phyloP scores from a whole-genome alignment of 2,329 filamentous ascomycete species.

The Whalleya microplaca region DNA sequence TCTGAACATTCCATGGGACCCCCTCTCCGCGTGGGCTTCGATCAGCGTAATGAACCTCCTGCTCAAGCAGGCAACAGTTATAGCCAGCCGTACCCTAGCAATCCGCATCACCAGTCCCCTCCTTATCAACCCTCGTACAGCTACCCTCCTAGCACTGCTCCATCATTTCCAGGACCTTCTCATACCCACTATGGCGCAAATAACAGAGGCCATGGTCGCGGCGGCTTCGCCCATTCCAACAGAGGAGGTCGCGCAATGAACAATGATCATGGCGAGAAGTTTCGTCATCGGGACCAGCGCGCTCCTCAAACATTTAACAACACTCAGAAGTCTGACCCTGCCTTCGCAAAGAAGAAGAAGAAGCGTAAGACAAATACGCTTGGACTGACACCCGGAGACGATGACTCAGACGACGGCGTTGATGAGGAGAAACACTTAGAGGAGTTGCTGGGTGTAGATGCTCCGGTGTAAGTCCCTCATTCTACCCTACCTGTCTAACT shows the following conservation, averaged over 20 bases:
- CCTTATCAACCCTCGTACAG: slow-evolving; percentile 37
- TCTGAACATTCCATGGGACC: slow-evolving; percentile 35
- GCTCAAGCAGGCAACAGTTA: slow-evolving; percentile 42
- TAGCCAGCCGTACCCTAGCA: slow-evolving; percentile 45
- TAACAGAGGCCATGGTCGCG: slow-evolving; percentile 48
- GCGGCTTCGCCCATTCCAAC: slow-evolving; percentile 32
- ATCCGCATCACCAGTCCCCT: slow-evolving; percentile 44
- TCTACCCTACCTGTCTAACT: background rate
- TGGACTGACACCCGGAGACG: slow-evolving; percentile 70
- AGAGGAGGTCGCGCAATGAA: slow-evolving; percentile 46
- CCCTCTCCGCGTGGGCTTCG: slow-evolving; percentile 40
- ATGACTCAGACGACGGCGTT: slow-evolving; percentile 66
- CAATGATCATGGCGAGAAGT: slow-evolving; percentile 45
- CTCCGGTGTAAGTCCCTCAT: slow-evolving; percentile 53
- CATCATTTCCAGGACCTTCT: slow-evolving; percentile 37
- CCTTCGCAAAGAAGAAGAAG: slow-evolving; percentile 67
- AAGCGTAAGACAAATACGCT: slow-evolving; percentile 74
- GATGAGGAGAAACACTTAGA: slow-evolving; percentile 69
- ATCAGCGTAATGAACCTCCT: slow-evolving; percentile 30
- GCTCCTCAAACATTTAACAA: slow-evolving; percentile 39
- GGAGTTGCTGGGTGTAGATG: slow-evolving; percentile 59
- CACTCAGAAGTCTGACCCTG: slow-evolving; percentile 57
- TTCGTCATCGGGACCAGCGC: slow-evolving; percentile 40
- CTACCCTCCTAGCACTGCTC: slow-evolving; percentile 46
- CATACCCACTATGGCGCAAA: slow-evolving; percentile 40